Percentiles rank a stretch among this genome's conserved stretches.
These are phyloP conservation scores for Psilocybe mexicana DNA, from an alignment of 1,284 basidiomycete genomes.

Conservation along the genomic window DNA sequence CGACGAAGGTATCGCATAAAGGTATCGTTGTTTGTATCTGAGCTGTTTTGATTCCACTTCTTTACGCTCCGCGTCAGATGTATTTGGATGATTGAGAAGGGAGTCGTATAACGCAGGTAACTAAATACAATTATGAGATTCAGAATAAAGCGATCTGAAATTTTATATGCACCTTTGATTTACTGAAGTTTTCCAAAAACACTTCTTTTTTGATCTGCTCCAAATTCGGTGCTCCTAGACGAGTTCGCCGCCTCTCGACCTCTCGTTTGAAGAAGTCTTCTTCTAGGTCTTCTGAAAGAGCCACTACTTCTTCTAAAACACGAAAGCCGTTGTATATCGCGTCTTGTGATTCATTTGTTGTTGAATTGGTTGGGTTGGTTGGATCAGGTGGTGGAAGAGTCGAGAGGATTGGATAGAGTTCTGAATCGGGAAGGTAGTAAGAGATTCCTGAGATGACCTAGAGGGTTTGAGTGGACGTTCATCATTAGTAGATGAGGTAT, in stretches of 20 bases:
- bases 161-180: slow-evolving; percentile 51
- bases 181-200: slow-evolving; percentile 57
- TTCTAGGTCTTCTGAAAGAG: slow-evolving; percentile 63
- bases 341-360: slow-evolving; percentile 57
- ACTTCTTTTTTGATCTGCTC: slow-evolving; percentile 72
- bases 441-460: slow-evolving; percentile 72
- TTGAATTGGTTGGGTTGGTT: slow-evolving; percentile 67
- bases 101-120: slow-evolving; percentile 73
- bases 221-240: slow-evolving; percentile 70
- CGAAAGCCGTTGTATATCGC: slow-evolving; percentile 72
- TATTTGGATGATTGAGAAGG: slow-evolving; percentile 74
- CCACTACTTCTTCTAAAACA: slow-evolving; percentile 67
- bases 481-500: slow-evolving; percentile 11
- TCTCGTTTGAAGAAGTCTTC: slow-evolving; percentile 57
- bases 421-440: slow-evolving; percentile 77
- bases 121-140: slow-evolving; percentile 34
- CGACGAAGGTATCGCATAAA: slow-evolving; percentile 53
- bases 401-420: slow-evolving; percentile 64
- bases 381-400: slow-evolving; percentile 74
- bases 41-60: slow-evolving; percentile 73
- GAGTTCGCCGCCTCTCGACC: slow-evolving; percentile 72
- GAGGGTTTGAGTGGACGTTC: background rate
- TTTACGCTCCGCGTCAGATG: slow-evolving; percentile 72
- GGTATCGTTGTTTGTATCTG: slow-evolving; percentile 56
- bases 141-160: background rate